These are phyloP conservation scores for Tylopilus sp. DNA, from an alignment of 768 basidiomycete genomes.

Conservation along the genomic window DNA sequence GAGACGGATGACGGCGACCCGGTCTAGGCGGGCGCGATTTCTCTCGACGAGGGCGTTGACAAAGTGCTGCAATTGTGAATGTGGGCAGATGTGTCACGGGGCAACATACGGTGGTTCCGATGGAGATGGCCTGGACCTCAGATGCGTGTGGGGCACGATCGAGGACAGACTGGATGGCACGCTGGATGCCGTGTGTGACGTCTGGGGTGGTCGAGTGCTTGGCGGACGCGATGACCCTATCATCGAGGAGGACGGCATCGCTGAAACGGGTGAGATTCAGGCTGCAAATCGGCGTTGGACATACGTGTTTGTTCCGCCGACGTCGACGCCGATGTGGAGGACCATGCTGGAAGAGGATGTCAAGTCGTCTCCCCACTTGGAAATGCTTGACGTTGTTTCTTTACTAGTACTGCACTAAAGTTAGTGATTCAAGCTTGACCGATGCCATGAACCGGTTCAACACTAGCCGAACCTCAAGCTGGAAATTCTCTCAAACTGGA, in stretches of 20 bases:
- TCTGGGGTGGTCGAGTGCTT: constrained; percentile 57
- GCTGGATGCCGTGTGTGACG: constrained; percentile 57
- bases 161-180: constrained; percentile 46
- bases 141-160: constrained; percentile 33
- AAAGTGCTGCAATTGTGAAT: constrained; percentile 35
- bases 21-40: constrained; percentile 48
- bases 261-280: constrained; percentile 15
- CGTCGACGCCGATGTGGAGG: constrained; percentile 33
- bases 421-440: too few relatives aligned
- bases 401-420: too few relatives aligned
- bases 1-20: constrained; percentile 62
- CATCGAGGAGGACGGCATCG: constrained; percentile 29
- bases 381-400: too few relatives aligned
- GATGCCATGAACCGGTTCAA: too few relatives aligned
- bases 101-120: constrained; percentile 55
- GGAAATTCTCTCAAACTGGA: too few relatives aligned
- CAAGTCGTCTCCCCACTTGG: too few relatives aligned
- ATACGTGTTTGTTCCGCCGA: constrained; percentile 35
- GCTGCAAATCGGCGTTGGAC: neutral
- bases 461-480: too few relatives aligned
- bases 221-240: constrained; percentile 26
- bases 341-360: too few relatives aligned
- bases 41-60: constrained; percentile 63
- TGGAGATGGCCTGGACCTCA: constrained; percentile 48
- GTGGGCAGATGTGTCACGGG: neutral